These are phyloP conservation scores for Pugionium cornutum DNA, from an alignment of 345 rosid species.

Conservation along the genomic window DNA sequence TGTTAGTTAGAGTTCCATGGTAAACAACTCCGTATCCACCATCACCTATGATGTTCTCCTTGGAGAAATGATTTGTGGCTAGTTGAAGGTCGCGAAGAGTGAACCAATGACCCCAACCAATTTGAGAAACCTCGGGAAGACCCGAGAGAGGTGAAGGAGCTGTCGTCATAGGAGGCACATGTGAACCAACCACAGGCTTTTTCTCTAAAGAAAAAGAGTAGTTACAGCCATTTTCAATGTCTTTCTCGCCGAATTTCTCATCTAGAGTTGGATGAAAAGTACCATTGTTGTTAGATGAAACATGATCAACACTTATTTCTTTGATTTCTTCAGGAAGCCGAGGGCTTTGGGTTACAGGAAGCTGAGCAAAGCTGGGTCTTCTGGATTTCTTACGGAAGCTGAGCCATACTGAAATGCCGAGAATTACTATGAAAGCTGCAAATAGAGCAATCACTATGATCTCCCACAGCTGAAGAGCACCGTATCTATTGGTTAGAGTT, in stretches of 20 bases:
- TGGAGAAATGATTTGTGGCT: conserved; percentile 76
- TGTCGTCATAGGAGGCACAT: conserved; percentile 56
- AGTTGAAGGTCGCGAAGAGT: conserved; percentile 84
- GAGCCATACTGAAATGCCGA: conserved; percentile 70
- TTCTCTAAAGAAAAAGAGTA: conserved; percentile 59
- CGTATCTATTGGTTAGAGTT: conserved; percentile 54
- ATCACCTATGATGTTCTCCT: conserved; percentile 86
- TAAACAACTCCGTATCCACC: conserved; percentile 98
- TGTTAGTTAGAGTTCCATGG: conserved; percentile 69
- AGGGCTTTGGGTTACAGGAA: conserved; percentile 55
- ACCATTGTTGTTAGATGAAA: conserved; percentile 59
- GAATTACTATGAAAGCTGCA: conserved; percentile 53
- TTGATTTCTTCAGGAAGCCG: conserved; percentile 72
- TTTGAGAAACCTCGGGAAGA: conserved; percentile 79
- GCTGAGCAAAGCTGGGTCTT: conserved; percentile 45
- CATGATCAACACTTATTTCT: conserved; percentile 82
- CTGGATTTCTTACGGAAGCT: conserved; percentile 69
- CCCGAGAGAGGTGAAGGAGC: conserved; percentile 78
- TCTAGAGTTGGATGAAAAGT: conserved; percentile 41
- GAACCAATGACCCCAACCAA: conserved; percentile 99
- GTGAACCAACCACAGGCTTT: conserved; percentile 50
- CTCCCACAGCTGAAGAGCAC: conserved; percentile 73
- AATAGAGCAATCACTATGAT: conserved; percentile 62
- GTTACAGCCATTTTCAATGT: conserved; percentile 67
- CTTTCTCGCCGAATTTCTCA: conserved; percentile 60